A percentile compares a stretch with the other conserved stretches of the same genome.
Conservation (phyloP, 257 asterid genomes). For the Gardenia jasminoides region DNA sequence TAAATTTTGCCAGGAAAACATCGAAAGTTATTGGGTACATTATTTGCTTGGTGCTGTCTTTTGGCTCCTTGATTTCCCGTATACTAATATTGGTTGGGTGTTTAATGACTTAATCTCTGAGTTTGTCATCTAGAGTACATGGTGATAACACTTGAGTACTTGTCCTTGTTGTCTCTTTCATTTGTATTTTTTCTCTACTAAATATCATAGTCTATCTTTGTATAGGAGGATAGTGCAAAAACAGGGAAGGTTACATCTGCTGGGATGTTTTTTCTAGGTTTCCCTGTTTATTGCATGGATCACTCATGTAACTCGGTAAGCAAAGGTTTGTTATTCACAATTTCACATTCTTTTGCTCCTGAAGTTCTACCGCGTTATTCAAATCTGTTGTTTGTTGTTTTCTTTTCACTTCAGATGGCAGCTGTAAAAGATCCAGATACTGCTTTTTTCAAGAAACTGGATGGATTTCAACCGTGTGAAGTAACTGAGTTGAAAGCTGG, state of each 20-base stretch:
- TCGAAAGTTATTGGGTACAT: background rate
- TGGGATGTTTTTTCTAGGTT: slow-evolving; percentile 92
- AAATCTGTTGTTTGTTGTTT: slow-evolving; percentile 11
- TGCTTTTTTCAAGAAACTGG: slow-evolving; percentile 88
- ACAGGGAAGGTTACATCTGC: slow-evolving; percentile 81
- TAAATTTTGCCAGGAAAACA: background rate
- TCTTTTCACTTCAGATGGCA: slow-evolving; percentile 40
- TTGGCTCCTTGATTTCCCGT: background rate
- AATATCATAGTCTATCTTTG: background rate
- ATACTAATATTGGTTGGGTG: background rate
- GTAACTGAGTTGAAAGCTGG: slow-evolving; percentile 83
- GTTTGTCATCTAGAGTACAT: background rate
- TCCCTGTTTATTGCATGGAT: slow-evolving; percentile 90
- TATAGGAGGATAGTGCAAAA: slow-evolving; percentile 92
- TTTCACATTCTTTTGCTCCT: background rate
- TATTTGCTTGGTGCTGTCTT: background rate
- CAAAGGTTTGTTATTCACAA: slow-evolving; percentile 14
- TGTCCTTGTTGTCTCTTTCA: background rate
- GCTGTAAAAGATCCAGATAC: slow-evolving; percentile 87
- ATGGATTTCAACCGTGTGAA: slow-evolving; percentile 98
- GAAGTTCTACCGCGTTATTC: background rate
- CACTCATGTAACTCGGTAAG: slow-evolving; percentile 68
- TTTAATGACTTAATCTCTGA: background rate
- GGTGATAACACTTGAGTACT: background rate
- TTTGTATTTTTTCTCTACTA: background rate